Evolutionary conservation across 169 alveolate species (phyloP), one percentile per base, ranked within the genome.

Genomic region (Cytauxzoon felis): DNA sequence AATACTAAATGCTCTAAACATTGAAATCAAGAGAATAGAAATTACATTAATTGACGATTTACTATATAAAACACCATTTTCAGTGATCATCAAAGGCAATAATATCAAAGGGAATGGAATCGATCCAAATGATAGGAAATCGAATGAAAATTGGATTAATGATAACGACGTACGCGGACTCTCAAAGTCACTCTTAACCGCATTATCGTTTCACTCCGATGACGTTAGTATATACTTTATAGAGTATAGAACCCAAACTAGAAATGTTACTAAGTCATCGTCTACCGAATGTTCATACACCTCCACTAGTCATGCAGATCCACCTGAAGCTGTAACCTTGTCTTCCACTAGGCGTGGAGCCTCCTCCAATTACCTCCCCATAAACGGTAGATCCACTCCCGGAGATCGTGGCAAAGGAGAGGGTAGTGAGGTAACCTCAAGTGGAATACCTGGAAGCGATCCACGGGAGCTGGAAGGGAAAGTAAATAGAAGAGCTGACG

Each of bases 11-110:
- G 47, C 56, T 1, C 30, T 73, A 29, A 54, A 59, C 32, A 32
- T 73, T n/a, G 32, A 40, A 21, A 45, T 57, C 18, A 45, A 64
- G 48, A 52, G 65, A 33, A 49, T 73, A 33, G 56, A 64, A 36
- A 23, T 73, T 9, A 36, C 59, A 33, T 47, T 73, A 56, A 43
- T 66, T 42, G 84, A 73, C 54, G 61, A 73, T 50, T 32, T 73
- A 11, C 24, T 73, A 8, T 64, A 73, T 32, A 56, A 43, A 32
- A 66, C 47, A 11, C 79, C 84, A 26, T 73, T 73, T 51, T 7
- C 79, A 13, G 51, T 73, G 16, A 66, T 68, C n/a, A 51, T 73
- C 33, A 62, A 56, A 41, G 62, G 80, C 27, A 58, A 73, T 3
- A 42, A 13, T 5, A 40, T 73, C 18, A 51, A 48, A 1, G 68